Evolutionary conservation across 2,329 filamentous ascomycete genomes (phyloP).

Genomic region (Colletotrichum sp.): DNA sequence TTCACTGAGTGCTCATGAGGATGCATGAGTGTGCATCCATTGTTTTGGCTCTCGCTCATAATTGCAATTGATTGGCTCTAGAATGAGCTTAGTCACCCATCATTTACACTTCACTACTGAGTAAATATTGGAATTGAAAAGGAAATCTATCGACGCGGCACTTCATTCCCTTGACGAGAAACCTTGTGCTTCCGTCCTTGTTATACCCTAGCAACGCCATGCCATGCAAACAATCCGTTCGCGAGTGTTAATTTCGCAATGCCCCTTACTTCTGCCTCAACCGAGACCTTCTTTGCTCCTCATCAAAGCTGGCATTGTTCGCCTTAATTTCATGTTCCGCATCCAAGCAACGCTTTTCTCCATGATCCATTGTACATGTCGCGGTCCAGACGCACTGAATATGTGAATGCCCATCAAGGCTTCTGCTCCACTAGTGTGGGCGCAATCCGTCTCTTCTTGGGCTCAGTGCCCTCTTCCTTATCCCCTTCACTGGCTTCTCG

Average conservation of each 20-base stretch:
- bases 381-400: background rate
- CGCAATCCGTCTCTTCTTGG: constrained; percentile 74
- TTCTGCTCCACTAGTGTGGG: constrained; percentile 61
- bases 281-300: background rate
- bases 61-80: background rate
- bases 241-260: background rate
- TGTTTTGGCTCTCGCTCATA: background rate
- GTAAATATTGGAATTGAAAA: background rate
- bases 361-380: constrained; percentile 17
- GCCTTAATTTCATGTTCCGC: background rate
- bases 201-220: constrained; percentile 21
- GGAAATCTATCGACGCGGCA: background rate
- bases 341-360: constrained; percentile 14
- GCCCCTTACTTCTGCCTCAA: background rate
- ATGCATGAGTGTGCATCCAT: background rate
- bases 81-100: background rate
- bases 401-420: background rate
- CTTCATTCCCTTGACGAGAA: background rate
- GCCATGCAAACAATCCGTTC: constrained; percentile 20
- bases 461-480: constrained; percentile 56
- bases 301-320: background rate
- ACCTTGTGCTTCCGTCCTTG: constrained; percentile 1
- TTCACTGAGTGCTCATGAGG: background rate
- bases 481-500: constrained; percentile 63
- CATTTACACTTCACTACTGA: background rate